Evolutionary conservation across 2,329 filamentous ascomycete genomes (phyloP).

Genomic region (Colletotrichum higginsianum): DNA sequence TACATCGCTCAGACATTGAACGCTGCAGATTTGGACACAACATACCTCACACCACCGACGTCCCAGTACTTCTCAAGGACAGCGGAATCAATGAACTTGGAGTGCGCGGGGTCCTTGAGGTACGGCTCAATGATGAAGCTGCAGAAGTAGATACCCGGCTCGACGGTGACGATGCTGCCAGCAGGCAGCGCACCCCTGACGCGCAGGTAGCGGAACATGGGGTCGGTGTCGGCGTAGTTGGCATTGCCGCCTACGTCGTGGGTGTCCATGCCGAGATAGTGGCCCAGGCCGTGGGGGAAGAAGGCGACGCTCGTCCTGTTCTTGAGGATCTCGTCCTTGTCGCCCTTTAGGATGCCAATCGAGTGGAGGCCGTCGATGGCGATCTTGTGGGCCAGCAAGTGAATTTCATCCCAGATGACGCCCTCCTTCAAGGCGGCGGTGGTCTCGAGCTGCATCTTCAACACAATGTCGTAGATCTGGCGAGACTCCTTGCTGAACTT

Average conservation of each 20-base stretch:
- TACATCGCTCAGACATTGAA: background rate
- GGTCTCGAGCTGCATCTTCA: conserved; percentile 87
- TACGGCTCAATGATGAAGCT: conserved; percentile 89
- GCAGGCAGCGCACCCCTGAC: conserved; percentile 82
- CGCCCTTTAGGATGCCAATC: conserved; percentile 80
- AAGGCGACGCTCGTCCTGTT: conserved; percentile 89
- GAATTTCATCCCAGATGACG: conserved; percentile 85
- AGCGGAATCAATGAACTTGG: conserved; percentile 81
- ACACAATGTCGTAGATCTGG: conserved; percentile 86
- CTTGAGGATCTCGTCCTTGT: conserved; percentile 80
- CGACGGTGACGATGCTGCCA: conserved; percentile 89
- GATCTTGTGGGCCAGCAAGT: conserved; percentile 83
- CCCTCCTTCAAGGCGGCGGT: conserved; percentile 81
- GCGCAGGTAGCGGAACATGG: conserved; percentile 89
- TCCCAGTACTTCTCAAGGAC: conserved; percentile 87
- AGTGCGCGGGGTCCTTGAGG: conserved; percentile 78
- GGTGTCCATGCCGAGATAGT: conserved; percentile 93
- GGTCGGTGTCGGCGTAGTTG: conserved; percentile 84
- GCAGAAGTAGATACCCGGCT: conserved; percentile 96
- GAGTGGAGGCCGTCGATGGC: conserved; percentile 84
- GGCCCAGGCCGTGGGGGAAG: conserved; percentile 91
- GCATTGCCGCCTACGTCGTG: conserved; percentile 88
- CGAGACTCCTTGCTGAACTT: conserved; percentile 79
- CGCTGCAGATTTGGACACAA: conserved; percentile 27
- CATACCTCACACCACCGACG: conserved; percentile 80